Evolutionary conservation across 306 rosid genomes (phyloP), one percentile per base, ranked within the genome.

Genomic region (Inga leiocalycina): DNA sequence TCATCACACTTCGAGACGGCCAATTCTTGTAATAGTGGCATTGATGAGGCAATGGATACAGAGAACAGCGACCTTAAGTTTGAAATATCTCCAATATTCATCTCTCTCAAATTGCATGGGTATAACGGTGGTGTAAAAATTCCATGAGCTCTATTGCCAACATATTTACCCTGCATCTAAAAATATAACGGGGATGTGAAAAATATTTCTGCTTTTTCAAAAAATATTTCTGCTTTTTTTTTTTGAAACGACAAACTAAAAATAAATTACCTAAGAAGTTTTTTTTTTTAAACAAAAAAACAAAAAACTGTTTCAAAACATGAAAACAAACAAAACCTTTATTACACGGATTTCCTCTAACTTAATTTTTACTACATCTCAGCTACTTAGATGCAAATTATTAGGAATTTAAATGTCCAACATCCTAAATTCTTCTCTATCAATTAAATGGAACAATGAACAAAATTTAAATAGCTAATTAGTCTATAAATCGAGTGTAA

Each of bases 121-220:
- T 79, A 65, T n/a, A 76, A 77, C 2, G 75, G 75, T n/a, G 64
- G 54, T 20, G 81, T 80, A 22, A 75, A 70, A 76, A 82, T 13
- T 51, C 57, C 37, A 9, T 51, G 13, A 22, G 48, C 19, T 5
- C 0, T 11, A 44, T 11, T n/a, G 22, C 22, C n/a, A 27, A 59
- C 59, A 52, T 41, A 69, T 68, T 82, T 68, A 27, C 20, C 44
- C 86, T 78, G 3, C 59, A 1, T 43, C 13, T 15, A 75, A 74
- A 52, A 41, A 32, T 32, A 32, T 32, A 32, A 32, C 34, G 0
- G 34, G 3, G 34, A 2, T 32, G 34, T 32, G 3, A 32, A 32
- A 32, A 2, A 32, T 32, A 32, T 32, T 32, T 32, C n/a, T 32
- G 3, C 0, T 32, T 27, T 32, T 32, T 32, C 3, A 2, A 32